Evolutionary conservation across 2,329 filamentous ascomycete genomes (phyloP), one percentile per base, ranked within the genome.

Genomic region (Apiospora arundinis): DNA sequence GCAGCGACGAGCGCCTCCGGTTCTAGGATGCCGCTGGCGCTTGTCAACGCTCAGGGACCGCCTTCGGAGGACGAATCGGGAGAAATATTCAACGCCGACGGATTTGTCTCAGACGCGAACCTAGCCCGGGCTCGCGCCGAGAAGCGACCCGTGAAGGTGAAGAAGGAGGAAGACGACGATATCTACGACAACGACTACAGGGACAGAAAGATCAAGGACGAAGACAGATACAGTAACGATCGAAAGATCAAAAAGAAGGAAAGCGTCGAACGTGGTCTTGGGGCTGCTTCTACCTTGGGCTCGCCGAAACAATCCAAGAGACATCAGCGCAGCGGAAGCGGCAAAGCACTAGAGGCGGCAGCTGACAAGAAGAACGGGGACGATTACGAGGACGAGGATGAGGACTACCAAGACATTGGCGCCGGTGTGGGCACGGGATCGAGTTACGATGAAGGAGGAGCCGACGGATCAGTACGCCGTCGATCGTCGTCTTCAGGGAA

Each of bases 151-250:
- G 56, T 37, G 16, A 60, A 45, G 42, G 42, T 45, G 12, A 45
- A 45, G 42, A 45, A 45, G 42, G 42, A 45, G 42, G 42, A 45
- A 45, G 42, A 45, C 16, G 40, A 42, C 40, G 40, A 42, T 14
- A 11, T 42, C 12, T 42, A 42, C 40, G 9, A 12, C 9, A 42
- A 25, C 8, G 67, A 25, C 12, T 23, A 69, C 46, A 6, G 4
- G 3, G 67, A 56, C 67, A 42, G n/a, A 9, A 44, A 37, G 23
- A 67, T 72, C 52, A 60, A 60, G 45, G 69, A 70, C 42, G 70
- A 72, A 48, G 40, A 42, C 40, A 42, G 40, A 14, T 23, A 69
- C 46, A n/a, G n/a, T n/a, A 12, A 8, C 12, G 40, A 42, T 8
- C 12, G 11, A 45, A 45, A 45, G 42, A 45, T 45, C 18, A 48